Percentiles rank a stretch among this genome's conserved stretches.
Evolutionary conservation across 2,329 filamentous ascomycete species (phyloP).

Genomic region (Microsporum canis): DNA sequence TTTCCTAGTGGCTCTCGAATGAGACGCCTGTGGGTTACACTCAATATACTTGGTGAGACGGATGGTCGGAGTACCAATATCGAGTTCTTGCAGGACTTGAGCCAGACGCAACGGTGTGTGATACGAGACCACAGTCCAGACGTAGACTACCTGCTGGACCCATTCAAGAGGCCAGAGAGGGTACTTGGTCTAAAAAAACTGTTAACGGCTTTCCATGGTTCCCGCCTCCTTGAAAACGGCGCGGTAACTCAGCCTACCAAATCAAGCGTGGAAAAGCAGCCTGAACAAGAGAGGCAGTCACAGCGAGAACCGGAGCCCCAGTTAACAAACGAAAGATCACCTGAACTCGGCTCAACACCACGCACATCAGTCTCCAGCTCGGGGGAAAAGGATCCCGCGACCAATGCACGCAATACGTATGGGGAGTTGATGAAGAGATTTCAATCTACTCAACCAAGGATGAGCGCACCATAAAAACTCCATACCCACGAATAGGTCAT

Average conservation of each 20-base stretch:
- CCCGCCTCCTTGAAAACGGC: neutral
- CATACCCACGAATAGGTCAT: neutral
- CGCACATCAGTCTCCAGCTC: neutral
- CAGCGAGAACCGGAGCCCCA: neutral
- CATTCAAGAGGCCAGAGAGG: neutral
- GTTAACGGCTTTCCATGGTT: neutral
- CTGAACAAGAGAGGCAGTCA: neutral
- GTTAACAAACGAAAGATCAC: neutral
- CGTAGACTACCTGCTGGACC: neutral
- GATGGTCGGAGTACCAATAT: neutral
- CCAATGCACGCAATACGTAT: neutral
- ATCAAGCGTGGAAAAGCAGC: neutral
- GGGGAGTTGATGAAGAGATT: neutral
- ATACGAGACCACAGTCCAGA: neutral
- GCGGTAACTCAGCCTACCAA: neutral
- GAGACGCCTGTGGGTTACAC: constrained; percentile 2
- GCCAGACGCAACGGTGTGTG: neutral
- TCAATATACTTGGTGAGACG: neutral
- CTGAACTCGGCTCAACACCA: neutral
- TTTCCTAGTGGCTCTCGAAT: neutral
- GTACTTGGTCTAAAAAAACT: neutral
- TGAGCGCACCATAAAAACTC: neutral
- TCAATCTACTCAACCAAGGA: neutral
- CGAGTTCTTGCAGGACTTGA: constrained; percentile 5
- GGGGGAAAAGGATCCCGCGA: too few relatives aligned